Base-by-base conservation (phyloP, 2,329 filamentous ascomycete genomes). In the Hortaea werneckii region DNA sequence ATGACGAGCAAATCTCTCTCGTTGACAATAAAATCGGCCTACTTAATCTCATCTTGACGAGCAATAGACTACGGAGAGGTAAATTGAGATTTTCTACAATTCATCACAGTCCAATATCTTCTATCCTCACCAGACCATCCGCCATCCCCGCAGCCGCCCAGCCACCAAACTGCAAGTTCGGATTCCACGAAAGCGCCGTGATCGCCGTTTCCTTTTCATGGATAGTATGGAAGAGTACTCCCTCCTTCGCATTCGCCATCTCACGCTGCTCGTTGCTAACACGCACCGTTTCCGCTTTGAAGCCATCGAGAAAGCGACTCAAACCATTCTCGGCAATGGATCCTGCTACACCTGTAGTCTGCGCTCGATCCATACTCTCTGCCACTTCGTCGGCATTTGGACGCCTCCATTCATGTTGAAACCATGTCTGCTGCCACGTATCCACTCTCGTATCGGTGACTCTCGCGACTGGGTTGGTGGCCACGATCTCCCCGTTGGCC, bases 391-490 rank as follows among this genome's bases (percentile, higher is more conserved):
- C 32, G n/a, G 32, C 32, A 35, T 9, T 35, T 5, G 53, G 47
- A 8, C 58, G 51, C 13, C 68, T 57, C 75, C 76, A 82, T 45
- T 79, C 75, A 53, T 80, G 76, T 26, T 65, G 59, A 52, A 80
- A 80, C 73, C 77, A 78, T 5, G 64, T 70, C 50, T 78, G 74
- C 47, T 77, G 69, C 65, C 69, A 77, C 6, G 67, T 63, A 7
- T 68, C 67, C 50, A 76, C 78, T 20, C 45, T 50, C 10, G 66
- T 60, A 45, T 74, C 71, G 12, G 75, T 51, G 2, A 78, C 58
- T 38, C 73, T 69, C 7, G 68, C 65, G 32, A 79, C 57, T 0
- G 75, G 73, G 53, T 79, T 80, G 2, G 67, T 70, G 1, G 67
- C 67, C 6, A 70, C 58, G 0, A 77, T 72, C 12, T 67, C 67